A percentile compares a stretch with the other conserved stretches of the same genome.
These are phyloP conservation scores for Colletotrichum graminicola DNA, from an alignment of 2,329 filamentous ascomycete species.

Conservation along the genomic window DNA sequence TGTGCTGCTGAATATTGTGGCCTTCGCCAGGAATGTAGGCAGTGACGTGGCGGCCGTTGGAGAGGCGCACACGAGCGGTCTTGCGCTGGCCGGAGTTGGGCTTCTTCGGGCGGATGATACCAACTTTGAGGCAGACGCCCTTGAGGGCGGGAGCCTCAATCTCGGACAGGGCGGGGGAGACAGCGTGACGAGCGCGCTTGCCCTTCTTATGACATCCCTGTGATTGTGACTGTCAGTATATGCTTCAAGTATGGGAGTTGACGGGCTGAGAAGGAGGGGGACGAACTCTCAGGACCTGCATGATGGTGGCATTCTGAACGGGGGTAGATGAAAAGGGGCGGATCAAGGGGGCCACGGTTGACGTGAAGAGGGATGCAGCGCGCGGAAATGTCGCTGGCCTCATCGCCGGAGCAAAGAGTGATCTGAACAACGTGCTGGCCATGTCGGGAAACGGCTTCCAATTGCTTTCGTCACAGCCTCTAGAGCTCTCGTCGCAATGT, in stretches of 20 bases:
- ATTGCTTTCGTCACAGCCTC: constrained; percentile 24
- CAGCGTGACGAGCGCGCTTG: constrained; percentile 85
- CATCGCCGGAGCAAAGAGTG: constrained; percentile 49
- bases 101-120: constrained; percentile 96
- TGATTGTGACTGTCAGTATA: neutral
- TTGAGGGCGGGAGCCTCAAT: constrained; percentile 84
- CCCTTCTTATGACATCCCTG: constrained; percentile 78
- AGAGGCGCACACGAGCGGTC: constrained; percentile 90
- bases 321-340: constrained; percentile 71
- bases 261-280: neutral
- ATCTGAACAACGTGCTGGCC: constrained; percentile 53
- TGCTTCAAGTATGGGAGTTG: neutral
- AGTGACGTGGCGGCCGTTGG: constrained; percentile 87
- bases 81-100: constrained; percentile 98
- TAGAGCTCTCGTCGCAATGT: constrained; percentile 20
- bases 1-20: constrained; percentile 99
- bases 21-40: constrained; percentile 98
- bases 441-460: constrained; percentile 43
- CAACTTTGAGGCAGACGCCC: constrained; percentile 95
- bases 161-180: constrained; percentile 84
- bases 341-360: constrained; percentile 42
- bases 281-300: constrained; percentile 74
- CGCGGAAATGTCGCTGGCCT: constrained; percentile 43
- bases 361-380: constrained; percentile 38
- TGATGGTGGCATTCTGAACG: constrained; percentile 72